phyloP scores from a whole-genome alignment of 1,284 basidiomycete species.

The Cronartium quercuum region DNA sequence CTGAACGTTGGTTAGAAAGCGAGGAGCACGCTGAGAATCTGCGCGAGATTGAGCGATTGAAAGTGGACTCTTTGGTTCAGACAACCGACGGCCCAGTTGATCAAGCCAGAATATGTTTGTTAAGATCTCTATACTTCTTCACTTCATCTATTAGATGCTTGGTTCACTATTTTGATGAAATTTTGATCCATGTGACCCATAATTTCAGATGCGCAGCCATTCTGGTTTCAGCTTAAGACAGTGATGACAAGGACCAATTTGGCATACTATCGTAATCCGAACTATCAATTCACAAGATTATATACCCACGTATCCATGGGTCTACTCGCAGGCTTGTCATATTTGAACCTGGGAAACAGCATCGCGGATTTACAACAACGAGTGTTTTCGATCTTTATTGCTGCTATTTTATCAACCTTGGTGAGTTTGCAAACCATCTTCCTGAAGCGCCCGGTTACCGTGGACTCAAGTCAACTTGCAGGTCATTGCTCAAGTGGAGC shows the following conservation, averaged over 20 bases:
- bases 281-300: slow-evolving; percentile 72
- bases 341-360: slow-evolving; percentile 67
- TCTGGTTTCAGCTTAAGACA: slow-evolving; percentile 68
- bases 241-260: slow-evolving; percentile 68
- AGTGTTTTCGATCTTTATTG: slow-evolving; percentile 60
- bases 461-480: too few species aligned
- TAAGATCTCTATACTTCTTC: neutral
- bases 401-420: slow-evolving; percentile 62
- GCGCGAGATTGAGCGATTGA: slow-evolving; percentile 48
- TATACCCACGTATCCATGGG: slow-evolving; percentile 60
- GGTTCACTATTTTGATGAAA: slow-evolving; percentile 65
- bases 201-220: slow-evolving; percentile 58
- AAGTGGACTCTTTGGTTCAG: slow-evolving; percentile 38
- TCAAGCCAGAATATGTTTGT: slow-evolving; percentile 38
- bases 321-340: slow-evolving; percentile 72
- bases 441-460: slow-evolving; percentile 78
- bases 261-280: slow-evolving; percentile 73
- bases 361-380: slow-evolving; percentile 73
- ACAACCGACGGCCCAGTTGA: slow-evolving; percentile 39
- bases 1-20: slow-evolving; percentile 60
- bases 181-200: slow-evolving; percentile 66
- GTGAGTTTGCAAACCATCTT: slow-evolving; percentile 71
- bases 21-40: slow-evolving; percentile 48
- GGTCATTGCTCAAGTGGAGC: slow-evolving; percentile 72
- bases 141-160: slow-evolving; percentile 39